Conservation (phyloP, 192 early-diverging fungal genomes). For the Coemansia javaensis region DNA sequence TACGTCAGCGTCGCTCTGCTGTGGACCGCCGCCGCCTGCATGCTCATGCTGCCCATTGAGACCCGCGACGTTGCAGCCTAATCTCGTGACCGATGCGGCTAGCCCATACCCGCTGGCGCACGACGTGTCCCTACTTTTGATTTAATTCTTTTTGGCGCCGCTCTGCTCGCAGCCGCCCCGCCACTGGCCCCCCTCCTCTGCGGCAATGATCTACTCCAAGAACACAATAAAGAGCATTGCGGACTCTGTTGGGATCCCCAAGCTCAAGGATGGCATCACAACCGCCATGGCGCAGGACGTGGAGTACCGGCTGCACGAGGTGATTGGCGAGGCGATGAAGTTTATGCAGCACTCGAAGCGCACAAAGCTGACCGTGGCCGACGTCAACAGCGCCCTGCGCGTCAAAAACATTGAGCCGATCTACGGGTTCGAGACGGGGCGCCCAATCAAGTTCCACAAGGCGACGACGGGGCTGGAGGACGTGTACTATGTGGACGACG, state of each 20-base stretch:
- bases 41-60: constrained; percentile 66
- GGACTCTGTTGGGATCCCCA: constrained; percentile 75
- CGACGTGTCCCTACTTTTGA: too few species aligned
- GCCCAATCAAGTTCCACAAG: constrained; percentile 67
- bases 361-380: constrained; percentile 71
- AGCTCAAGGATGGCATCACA: constrained; percentile 84
- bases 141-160: not conserved
- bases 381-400: constrained; percentile 86
- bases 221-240: constrained; percentile 64
- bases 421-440: constrained; percentile 78
- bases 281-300: constrained; percentile 81
- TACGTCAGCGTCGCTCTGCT: constrained; percentile 62
- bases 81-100: too few species aligned
- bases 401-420: constrained; percentile 94
- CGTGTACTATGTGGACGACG: constrained; percentile 89
- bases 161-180: not conserved
- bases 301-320: constrained; percentile 92
- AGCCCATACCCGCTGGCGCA: too few species aligned
- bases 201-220: constrained; percentile 34
- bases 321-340: constrained; percentile 89
- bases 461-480: constrained; percentile 60
- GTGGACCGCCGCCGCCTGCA: constrained; percentile 53
- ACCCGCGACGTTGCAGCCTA: constrained; percentile 35
- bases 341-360: constrained; percentile 95
- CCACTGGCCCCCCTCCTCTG: too few species aligned